Evolutionary conservation across 2,329 filamentous ascomycete species (phyloP).

Genomic region (Colletotrichum euphorbiae): DNA sequence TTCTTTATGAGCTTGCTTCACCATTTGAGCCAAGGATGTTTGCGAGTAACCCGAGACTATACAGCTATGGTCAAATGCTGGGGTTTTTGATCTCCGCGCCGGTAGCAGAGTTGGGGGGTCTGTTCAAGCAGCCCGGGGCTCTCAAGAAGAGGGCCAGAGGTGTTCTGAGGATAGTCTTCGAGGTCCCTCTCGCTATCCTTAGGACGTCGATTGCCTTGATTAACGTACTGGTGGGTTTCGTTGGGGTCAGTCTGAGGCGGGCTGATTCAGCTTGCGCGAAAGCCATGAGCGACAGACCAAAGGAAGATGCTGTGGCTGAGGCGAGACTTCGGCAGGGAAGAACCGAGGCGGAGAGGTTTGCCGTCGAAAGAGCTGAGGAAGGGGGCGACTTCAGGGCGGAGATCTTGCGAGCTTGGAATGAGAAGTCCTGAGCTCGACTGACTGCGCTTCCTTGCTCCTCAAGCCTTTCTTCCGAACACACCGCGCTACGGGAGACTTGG

Average conservation of each 20-base stretch:
- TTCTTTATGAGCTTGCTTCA: conserved; percentile 32
- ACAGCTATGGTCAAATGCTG: conserved; percentile 28
- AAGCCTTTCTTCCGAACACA: background rate
- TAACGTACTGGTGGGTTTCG: conserved; percentile 12
- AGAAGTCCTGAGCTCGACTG: background rate
- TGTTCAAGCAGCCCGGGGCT: background rate
- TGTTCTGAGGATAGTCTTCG: background rate
- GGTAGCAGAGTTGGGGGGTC: conserved; percentile 13
- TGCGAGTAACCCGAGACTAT: conserved; percentile 33
- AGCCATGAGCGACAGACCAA: conserved; percentile 28
- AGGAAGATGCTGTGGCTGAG: conserved; percentile 26
- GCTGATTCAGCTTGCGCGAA: background rate
- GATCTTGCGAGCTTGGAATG: conserved; percentile 28
- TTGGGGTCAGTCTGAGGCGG: conserved; percentile 9
- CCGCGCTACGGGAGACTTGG: no score
- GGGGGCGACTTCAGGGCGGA: conserved; percentile 3
- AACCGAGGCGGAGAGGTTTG: conserved; percentile 19
- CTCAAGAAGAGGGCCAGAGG: background rate
- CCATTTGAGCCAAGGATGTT: conserved; percentile 31
- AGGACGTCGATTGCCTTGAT: conserved; percentile 5
- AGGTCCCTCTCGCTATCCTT: background rate
- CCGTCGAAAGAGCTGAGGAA: background rate
- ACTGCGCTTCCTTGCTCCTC: background rate
- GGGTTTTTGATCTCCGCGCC: conserved; percentile 20
- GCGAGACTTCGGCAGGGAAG: conserved; percentile 27